These are phyloP conservation scores for Globisporangium nodosum DNA, from an alignment of 352 stramenopile species.

Conservation along the genomic window DNA sequence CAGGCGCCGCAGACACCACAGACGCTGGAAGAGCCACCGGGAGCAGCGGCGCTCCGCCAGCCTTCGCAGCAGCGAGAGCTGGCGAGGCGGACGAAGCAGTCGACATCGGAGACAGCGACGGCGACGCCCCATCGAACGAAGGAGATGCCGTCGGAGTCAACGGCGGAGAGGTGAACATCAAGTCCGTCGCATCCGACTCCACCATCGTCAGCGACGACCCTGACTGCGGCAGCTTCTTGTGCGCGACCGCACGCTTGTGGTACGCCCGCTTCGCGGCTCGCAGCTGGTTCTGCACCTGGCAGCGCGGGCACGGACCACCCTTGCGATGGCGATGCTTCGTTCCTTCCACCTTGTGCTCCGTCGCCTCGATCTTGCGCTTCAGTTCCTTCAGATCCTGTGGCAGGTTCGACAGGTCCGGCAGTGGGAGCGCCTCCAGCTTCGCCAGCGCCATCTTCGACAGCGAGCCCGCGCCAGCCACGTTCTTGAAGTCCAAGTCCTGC, in stretches of 20 bases:
- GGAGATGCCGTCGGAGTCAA: constrained; percentile 9
- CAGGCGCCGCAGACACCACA: constrained; percentile 1
- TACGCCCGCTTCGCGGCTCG: constrained; percentile 74
- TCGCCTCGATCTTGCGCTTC: constrained; percentile 83
- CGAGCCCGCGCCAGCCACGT: constrained; percentile 34
- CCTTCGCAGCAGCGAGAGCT: background rate
- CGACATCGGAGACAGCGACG: constrained; percentile 17
- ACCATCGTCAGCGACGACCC: constrained; percentile 6
- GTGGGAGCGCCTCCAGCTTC: constrained; percentile 61
- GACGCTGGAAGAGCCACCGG: constrained; percentile 23
- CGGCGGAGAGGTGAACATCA: constrained; percentile 12
- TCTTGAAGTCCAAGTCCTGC: constrained; percentile 63
- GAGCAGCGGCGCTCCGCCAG: constrained; percentile 14
- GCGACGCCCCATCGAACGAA: constrained; percentile 18
- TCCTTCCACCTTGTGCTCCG: constrained; percentile 79
- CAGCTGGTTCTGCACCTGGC: constrained; percentile 80
- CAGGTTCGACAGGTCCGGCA: constrained; percentile 70
- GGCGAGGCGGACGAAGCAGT: constrained; percentile 10
- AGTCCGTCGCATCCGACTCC: constrained; percentile 8
- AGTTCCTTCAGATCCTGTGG: constrained; percentile 77
- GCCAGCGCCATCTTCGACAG: constrained; percentile 61
- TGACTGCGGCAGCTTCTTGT: constrained; percentile 76
- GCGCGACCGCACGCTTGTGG: constrained; percentile 71
- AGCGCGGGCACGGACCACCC: constrained; percentile 70
- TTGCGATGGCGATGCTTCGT: constrained; percentile 86